Base-by-base conservation (phyloP, 495 filamentous ascomycete genomes). In the Hypoxylon crocopeplum region DNA sequence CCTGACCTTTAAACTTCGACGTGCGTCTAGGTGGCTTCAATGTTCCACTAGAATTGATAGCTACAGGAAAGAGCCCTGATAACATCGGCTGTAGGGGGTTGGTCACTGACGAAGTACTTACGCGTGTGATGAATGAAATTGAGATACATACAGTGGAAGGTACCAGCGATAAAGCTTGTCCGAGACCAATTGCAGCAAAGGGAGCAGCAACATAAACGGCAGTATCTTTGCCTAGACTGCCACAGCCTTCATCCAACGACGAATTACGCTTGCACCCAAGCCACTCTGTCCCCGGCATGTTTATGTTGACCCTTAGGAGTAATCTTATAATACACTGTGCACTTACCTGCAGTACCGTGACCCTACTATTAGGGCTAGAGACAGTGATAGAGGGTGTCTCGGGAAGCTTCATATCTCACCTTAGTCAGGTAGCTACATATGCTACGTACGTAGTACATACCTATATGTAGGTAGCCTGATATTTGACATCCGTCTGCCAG, bases 301-400 rank as follows among this genome's bases (percentile, higher is more conserved):
- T 40, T 61, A 32, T 22, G 16, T 61, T 38, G 17, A 62, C 59
- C 47, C 59, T 61, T 24, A n/a, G 46, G 46, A 16, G 39, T 56
- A 32, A 27, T 56, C 22, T 13, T 60, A 52, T 33, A 44, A n/a
- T n/a, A n/a, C n/a, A n/a, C n/a, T n/a, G n/a, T n/a, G n/a, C n/a
- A n/a, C n/a, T n/a, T n/a, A n/a, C n/a, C n/a, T n/a, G n/a, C n/a
- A n/a, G n/a, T n/a, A n/a, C n/a, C n/a, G n/a, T n/a, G n/a, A n/a
- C n/a, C n/a, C n/a, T n/a, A n/a, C n/a, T n/a, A n/a, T n/a, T n/a
- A n/a, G n/a, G n/a, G n/a, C n/a, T n/a, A n/a, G n/a, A n/a, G n/a
- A n/a, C n/a, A n/a, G n/a, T n/a, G n/a, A 22, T 27, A 12, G 29
- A 59, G 46, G 49, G 36, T 27, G 42, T 20, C 33, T 48, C 32